Base-by-base conservation (phyloP, 768 basidiomycete species). In the Rhodosporidiobolus sp. region DNA sequence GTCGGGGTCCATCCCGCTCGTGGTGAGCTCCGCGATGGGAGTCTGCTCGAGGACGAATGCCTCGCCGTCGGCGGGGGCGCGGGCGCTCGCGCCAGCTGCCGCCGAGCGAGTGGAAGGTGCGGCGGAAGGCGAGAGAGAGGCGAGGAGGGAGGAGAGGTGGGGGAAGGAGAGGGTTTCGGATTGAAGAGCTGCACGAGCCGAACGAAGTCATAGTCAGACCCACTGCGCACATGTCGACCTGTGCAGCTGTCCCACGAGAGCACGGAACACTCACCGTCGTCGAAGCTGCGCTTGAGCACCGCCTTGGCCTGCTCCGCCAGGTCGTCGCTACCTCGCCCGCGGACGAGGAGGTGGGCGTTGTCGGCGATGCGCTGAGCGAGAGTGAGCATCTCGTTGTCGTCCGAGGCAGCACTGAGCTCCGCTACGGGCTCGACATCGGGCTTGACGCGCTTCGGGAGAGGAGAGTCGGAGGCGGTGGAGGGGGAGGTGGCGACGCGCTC, bases 1-100 rank as follows among this genome's bases (percentile, higher is more conserved):
- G 67, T 91, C 90, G 32, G 87, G 85, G 76, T 88, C 89, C 87
- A 96, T 88, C 26, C 86, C 88, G 28, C 77, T 76, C 49, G 69
- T 74, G n/a, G 72, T 73, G 28, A 99, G 85, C 48, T 86, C 86
- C 12, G 87, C 83, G 5, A 97, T 81, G 11, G 94, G 94, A 1
- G 95, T 96, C 34, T 79, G 79, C 2, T 75, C 60, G 50, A 83
- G 76, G 22, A 59, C 50, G 30, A 72, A 58, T 1, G 63, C 56
- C 4, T 76, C 60, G 4, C 75, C 80, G 24, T 80, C 77, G n/a
- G 83, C 80, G n/a, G 80, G 75, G 24, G 76, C 74, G 79, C 32
- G 79, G 79, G 70, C 80, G 81, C 50, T 82, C 83, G 81, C 86
- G 85, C 50, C 43, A 16, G 49, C 80, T 22, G 80, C 67, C 28